Percentiles rank a stretch among this genome's conserved stretches.
These are phyloP conservation scores for Tulasnella sp. DNA, from an alignment of 768 basidiomycete species.

Conservation along the genomic window DNA sequence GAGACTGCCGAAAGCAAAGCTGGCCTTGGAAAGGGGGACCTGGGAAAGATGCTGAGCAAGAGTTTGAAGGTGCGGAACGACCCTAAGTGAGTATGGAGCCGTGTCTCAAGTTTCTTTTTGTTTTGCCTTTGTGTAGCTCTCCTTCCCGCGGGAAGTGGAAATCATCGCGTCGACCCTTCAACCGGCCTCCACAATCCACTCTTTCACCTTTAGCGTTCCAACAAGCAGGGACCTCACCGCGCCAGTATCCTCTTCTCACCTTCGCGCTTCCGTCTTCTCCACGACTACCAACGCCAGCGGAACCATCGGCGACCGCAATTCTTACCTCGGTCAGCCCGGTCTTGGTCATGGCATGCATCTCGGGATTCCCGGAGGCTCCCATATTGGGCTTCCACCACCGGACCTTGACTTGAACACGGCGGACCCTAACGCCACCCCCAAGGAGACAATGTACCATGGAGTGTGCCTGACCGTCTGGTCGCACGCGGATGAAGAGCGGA, in stretches of 20 bases:
- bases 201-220: conserved; percentile 83
- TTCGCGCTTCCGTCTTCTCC: conserved; percentile 69
- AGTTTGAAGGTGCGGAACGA: conserved; percentile 66
- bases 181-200: conserved; percentile 87
- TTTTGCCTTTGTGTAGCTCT: conserved; percentile 47
- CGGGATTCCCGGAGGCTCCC: conserved; percentile 15
- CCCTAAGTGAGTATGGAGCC: conserved; percentile 17
- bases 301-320: conserved; percentile 51
- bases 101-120: conserved; percentile 20
- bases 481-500: conserved; percentile 85
- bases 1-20: conserved; percentile 37
- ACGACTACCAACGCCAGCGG: conserved; percentile 40
- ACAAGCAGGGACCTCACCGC: conserved; percentile 52
- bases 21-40: conserved; percentile 78
- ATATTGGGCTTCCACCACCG: conserved; percentile 7
- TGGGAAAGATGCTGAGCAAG: conserved; percentile 86
- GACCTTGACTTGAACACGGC: background rate
- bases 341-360: conserved; percentile 13
- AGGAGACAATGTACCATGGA: conserved; percentile 69
- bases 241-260: background rate
- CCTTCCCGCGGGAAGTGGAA: conserved; percentile 88
- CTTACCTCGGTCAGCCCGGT: conserved; percentile 64
- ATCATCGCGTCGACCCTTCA: conserved; percentile 93
- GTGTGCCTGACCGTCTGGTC: conserved; percentile 95
- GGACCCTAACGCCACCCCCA: background rate